Base-by-base conservation (phyloP, 2,329 filamentous ascomycete genomes). In the Diaporthe caulivora region DNA sequence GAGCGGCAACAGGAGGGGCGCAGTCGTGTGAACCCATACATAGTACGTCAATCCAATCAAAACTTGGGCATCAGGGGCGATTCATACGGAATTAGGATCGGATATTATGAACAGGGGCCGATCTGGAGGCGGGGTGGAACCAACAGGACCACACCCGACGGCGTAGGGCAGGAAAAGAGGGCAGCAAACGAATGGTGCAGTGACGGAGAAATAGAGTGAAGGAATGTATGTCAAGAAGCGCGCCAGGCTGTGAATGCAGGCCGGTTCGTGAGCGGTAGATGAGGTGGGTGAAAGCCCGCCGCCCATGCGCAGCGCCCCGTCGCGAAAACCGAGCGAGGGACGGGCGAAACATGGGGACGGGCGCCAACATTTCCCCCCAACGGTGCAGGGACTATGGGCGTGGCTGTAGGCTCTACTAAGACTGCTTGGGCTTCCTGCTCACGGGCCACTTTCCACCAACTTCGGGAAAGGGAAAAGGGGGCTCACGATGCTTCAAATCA, bases 11-110 rank as follows among this genome's bases (percentile, higher is more conserved):
- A 51, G 24, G 55, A 60, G 68, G 42, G 44, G 57, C 44, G 53
- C 57, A 47, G 68, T 29, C 44, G 68, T 71, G 53, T 71, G 68
- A 49, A 58, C 40, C 60, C 60, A 51, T 65, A 51, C 60, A 65
- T 51, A 49, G 47, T 62, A 71, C 68, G 68, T 40, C 44, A 71
- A 71, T 71, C 68, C 55, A 71, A 71, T 71, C 68, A 71, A 71
- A 71, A 29, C 54, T 71, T 71, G 68, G 68, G 68, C 68, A 60
- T 71, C 68, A 71, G 68, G 68, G 68, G 68, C 55, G 68, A 62
- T 71, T 60, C 68, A 62, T 71, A 60, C 54, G 55, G 51, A 34
- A 71, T 71, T 71, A 71, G 42, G 68, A 71, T 60, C 68, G 68
- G 68, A 71, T 71, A 71, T 71, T 71, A 71, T 62, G 55, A 31